These are phyloP conservation scores for Coemansia sp. DNA, from an alignment of 192 early-diverging fungal genomes.

Conservation along the genomic window DNA sequence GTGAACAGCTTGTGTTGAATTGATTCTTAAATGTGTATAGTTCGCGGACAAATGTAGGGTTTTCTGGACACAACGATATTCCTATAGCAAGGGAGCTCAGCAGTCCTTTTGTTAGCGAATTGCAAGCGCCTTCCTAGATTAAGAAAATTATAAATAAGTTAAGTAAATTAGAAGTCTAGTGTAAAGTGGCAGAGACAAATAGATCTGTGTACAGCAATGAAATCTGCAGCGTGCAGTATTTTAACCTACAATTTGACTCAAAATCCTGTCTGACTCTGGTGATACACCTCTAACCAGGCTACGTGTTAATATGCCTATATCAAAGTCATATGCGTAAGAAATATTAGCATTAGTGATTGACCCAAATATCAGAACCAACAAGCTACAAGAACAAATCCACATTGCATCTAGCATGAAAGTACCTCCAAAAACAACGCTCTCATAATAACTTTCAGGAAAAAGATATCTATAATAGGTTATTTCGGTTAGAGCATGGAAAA, in stretches of 20 bases:
- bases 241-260: conserved; percentile 26
- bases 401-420: neutral
- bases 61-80: conserved; percentile 19
- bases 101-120: conserved; percentile 15
- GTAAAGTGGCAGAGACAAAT: neutral
- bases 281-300: conserved; percentile 29
- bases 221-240: neutral
- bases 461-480: conserved; percentile 44
- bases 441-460: conserved; percentile 40
- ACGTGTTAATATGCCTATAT: conserved; percentile 16
- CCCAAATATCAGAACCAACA: neutral
- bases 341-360: neutral
- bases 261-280: conserved; percentile 31
- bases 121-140: conserved; percentile 31
- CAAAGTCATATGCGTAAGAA: neutral
- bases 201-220: neutral
- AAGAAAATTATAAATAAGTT: neutral
- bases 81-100: conserved; percentile 38
- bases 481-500: conserved; percentile 36
- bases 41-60: conserved; percentile 39
- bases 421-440: conserved; percentile 24
- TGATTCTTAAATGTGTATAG: conserved; percentile 47
- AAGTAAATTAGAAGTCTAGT: neutral
- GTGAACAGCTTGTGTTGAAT: neutral
- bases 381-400: neutral